Base-by-base conservation (phyloP, 2,329 filamentous ascomycete genomes). In the Huntiella decipiens region DNA sequence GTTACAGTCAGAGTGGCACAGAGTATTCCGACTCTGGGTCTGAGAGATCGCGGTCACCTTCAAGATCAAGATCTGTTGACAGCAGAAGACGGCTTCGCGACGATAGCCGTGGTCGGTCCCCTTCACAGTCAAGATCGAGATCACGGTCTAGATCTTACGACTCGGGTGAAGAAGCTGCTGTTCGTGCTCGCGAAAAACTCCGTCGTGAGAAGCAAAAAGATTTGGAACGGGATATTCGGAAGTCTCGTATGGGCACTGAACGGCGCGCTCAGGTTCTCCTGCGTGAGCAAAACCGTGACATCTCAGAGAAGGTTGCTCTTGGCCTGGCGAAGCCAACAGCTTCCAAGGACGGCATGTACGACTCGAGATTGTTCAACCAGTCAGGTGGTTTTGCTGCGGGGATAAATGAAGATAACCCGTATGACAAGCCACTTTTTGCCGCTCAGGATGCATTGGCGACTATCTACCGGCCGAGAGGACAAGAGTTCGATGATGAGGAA, bases 331-430 rank as follows among this genome's bases (percentile, higher is more conserved):
- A 96, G 61, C 91, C 91, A 2, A 95, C 91, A 3, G 82, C 91
- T 58, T 82, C 79, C 43, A 80, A 80, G 46, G 91, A 98, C 61
- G 79, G 82, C 17, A 96, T 96, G 91, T 98, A 92, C 65, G 91
- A 98, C 64, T 92, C 86, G 2, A 73, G 91, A 36, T 65, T 98
- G 28, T 98, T 98, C 64, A 95, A 96, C 63, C 85, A 93, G 63
- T 81, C 78, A 4, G 87, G 82, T 54, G 91, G 91, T 0, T 92
- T 98, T 58, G 80, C 86, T 54, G 74, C 78, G 44, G 91, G 88
- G 0, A 86, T 95, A 70, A 98, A 98, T 61, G 91, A 98, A 61
- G 91, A 98, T 60, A 91, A 98, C 57, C 77, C 79, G 0, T 98
- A 96, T 64, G 91, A 96, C 61, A 96, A 96, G 63, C 91, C 91